These are phyloP conservation scores for Chalciporus pseudorubinellus DNA, from an alignment of 768 basidiomycete genomes.

Conservation along the genomic window DNA sequence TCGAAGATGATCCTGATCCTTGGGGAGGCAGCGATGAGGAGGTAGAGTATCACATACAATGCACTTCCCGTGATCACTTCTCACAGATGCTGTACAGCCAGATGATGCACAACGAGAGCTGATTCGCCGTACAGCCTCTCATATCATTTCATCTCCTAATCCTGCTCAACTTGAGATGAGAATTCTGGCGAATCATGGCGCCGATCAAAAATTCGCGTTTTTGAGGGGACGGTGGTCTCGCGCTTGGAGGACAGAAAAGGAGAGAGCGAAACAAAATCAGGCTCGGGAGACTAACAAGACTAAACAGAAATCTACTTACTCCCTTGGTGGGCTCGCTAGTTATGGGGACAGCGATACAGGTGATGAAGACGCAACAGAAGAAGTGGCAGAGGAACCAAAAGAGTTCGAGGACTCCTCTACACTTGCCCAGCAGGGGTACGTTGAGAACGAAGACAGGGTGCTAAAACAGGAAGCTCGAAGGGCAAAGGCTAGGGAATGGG, in stretches of 20 bases:
- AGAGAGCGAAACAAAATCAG: constrained; percentile 35
- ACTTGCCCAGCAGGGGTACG: background rate
- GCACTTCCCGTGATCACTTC: background rate
- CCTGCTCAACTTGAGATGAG: constrained; percentile 83
- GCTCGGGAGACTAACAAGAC: constrained; percentile 25
- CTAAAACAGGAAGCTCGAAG: constrained; percentile 48
- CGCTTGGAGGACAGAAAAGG: constrained; percentile 60
- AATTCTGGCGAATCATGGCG: constrained; percentile 82
- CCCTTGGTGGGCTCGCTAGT: constrained; percentile 53
- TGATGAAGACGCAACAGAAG: constrained; percentile 29
- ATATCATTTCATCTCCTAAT: constrained; percentile 70
- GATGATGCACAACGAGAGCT: constrained; percentile 57
- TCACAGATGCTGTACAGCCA: constrained; percentile 40
- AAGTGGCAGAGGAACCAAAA: constrained; percentile 8
- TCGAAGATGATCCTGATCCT: constrained; percentile 40
- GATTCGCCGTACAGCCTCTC: constrained; percentile 72
- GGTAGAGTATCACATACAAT: constrained; percentile 34
- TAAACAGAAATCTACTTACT: constrained; percentile 10
- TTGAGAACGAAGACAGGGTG: constrained; percentile 19
- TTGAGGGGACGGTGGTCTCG: constrained; percentile 71
- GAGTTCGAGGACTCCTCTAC: background rate
- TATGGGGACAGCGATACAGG: constrained; percentile 60
- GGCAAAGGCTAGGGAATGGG: constrained; percentile 57
- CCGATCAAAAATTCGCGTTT: constrained; percentile 78
- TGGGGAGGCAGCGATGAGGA: constrained; percentile 77